Conservation (phyloP, 306 rosid genomes). For the Inga laurina region DNA sequence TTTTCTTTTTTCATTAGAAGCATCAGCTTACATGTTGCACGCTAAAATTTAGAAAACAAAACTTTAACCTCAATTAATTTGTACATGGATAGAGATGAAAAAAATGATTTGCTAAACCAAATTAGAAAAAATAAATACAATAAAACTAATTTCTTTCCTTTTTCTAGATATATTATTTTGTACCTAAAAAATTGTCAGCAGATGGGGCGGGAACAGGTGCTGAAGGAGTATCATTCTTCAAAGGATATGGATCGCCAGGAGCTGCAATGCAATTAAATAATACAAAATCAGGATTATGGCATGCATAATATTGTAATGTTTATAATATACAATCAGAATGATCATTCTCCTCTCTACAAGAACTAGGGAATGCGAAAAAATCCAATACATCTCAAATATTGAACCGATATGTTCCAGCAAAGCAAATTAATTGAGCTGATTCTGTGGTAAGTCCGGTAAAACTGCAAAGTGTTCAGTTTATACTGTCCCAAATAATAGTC, state of each 20-base stretch:
- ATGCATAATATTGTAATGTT: background rate
- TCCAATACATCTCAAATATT: background rate
- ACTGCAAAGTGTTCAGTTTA: background rate
- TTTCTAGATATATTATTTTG: background rate
- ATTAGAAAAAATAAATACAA: background rate
- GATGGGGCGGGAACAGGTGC: constrained; percentile 46
- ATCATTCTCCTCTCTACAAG: background rate
- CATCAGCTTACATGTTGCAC: background rate
- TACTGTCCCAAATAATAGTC: background rate
- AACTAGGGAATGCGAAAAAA: background rate
- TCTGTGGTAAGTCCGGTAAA: background rate
- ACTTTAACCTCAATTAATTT: background rate
- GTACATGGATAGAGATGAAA: background rate
- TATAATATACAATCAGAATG: background rate
- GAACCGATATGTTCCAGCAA: background rate
- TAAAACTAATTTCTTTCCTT: background rate
- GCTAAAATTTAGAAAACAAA: constrained; percentile 2
- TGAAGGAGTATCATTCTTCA: constrained; percentile 40
- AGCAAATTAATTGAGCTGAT: background rate
- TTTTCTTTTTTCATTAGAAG: background rate
- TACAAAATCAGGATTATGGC: background rate
- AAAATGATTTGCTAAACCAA: background rate
- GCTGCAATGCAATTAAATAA: constrained; percentile 39
- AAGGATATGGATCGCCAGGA: constrained; percentile 65
- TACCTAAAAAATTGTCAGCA: constrained; percentile 43